Percentiles rank a stretch among this genome's conserved stretches.
Conservation (phyloP, 1,139 yeast species). For the Sugiyamaella sp. region DNA sequence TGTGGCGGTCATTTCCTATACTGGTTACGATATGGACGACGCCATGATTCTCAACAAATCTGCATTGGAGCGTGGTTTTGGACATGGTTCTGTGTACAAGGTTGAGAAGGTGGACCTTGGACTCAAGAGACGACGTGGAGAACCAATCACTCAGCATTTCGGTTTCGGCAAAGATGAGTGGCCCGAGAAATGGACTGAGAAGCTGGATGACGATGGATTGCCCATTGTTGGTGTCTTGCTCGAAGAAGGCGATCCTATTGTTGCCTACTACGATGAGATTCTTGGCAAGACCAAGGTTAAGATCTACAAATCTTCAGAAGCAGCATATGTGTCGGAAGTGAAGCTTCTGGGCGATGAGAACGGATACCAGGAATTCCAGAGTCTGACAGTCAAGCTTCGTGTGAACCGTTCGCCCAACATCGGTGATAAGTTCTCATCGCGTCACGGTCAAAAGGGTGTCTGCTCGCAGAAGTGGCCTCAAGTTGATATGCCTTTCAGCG, state of each 20-base stretch:
- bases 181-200: conserved; percentile 89
- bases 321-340: conserved; percentile 95
- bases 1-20: conserved; percentile 97
- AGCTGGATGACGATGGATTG: conserved; percentile 89
- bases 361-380: conserved; percentile 79
- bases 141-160: conserved; percentile 90
- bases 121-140: conserved; percentile 82
- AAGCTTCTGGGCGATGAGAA: conserved; percentile 85
- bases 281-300: conserved; percentile 88
- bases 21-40: conserved; percentile 99
- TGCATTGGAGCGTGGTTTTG: conserved; percentile 97
- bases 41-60: conserved; percentile 98
- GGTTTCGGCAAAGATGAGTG: conserved; percentile 93
- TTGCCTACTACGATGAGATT: conserved; percentile 90
- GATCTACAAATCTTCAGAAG: conserved; percentile 91
- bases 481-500: conserved; percentile 95
- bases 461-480: conserved; percentile 99
- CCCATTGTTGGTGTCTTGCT: conserved; percentile 87
- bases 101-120: conserved; percentile 88
- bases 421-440: conserved; percentile 97
- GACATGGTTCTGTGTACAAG: conserved; percentile 94
- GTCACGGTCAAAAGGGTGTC: conserved; percentile 99
- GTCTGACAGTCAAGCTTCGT: conserved; percentile 85
- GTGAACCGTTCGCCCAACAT: conserved; percentile 90
- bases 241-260: conserved; percentile 95